Percentiles rank a stretch among this genome's conserved stretches.
These are phyloP conservation scores for Pascua guehoae DNA, from an alignment of 1,284 basidiomycete species.

Conservation along the genomic window DNA sequence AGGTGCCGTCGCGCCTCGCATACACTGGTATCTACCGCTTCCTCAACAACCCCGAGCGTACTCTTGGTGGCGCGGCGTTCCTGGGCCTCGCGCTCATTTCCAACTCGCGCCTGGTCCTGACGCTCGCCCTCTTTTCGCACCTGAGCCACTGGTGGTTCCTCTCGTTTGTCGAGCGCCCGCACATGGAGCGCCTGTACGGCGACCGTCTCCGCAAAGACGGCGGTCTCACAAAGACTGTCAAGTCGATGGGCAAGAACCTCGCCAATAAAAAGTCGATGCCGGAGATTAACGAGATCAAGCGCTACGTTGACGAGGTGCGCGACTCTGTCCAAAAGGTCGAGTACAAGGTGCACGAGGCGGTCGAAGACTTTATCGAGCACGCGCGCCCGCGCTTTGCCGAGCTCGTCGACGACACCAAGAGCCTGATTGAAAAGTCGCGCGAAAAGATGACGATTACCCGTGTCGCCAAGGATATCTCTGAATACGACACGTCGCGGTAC, in stretches of 20 bases:
- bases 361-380: constrained; percentile 87
- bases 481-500: constrained; percentile 76
- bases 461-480: constrained; percentile 72
- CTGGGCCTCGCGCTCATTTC: constrained; percentile 89
- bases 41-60: constrained; percentile 88
- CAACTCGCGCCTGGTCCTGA: constrained; percentile 78
- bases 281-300: constrained; percentile 69
- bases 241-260: constrained; percentile 70
- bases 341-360: constrained; percentile 79
- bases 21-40: constrained; percentile 97
- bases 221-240: constrained; percentile 93
- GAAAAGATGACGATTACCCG: constrained; percentile 87
- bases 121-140: constrained; percentile 78
- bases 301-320: constrained; percentile 82
- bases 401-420: constrained; percentile 86
- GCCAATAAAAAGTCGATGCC: constrained; percentile 59
- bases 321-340: constrained; percentile 93
- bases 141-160: constrained; percentile 90
- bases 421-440: constrained; percentile 82
- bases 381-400: constrained; percentile 65
- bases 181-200: constrained; percentile 95
- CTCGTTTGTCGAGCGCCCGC: constrained; percentile 82
- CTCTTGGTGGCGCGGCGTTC: constrained; percentile 92
- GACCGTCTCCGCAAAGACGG: constrained; percentile 88
- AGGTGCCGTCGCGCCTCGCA: constrained; percentile 80